Base-by-base conservation (phyloP, 257 asterid species). In the Gynochthodes officinalis region DNA sequence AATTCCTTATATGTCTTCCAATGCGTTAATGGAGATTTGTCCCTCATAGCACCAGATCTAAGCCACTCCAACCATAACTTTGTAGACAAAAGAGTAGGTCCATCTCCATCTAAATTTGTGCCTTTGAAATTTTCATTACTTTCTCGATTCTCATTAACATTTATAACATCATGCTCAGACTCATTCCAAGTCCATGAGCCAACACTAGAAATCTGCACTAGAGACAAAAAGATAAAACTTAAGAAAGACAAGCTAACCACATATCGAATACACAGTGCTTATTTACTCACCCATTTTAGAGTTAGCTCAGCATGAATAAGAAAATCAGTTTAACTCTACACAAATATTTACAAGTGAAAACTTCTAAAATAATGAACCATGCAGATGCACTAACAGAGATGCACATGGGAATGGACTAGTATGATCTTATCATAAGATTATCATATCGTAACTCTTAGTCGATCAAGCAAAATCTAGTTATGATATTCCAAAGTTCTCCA, bases 171-270 rank as follows among this genome's bases (percentile, higher is more conserved):
- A 74, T 76, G 60, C 67, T 75, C 77, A 69, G 85, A 72, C 70
- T 81, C 91, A 77, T 86, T 85, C 62, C 86, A 88, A 7, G 89
- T 82, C 97, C 96, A 91, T 87, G 89, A 78, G 68, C 94, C 96
- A 64, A 89, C 88, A 75, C 96, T 87, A 40, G 96, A 87, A 44
- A 94, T 88, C 98, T 94, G 95, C 84, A 86, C 33, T 64, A 78
- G 72, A 74, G 57, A 74, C 64, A 65, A 39, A 70, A 54, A 49
- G 19, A 50, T 55, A 65, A 62, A 16, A 15, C 48, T 61, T 50
- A 27, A 67, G 49, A 57, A 54, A 57, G 52, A 64, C 28, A 54
- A 50, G 42, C 59, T 65, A 64, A 64, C 54, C 71, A 54, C 58
- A 73, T 44, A 67, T 28, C 55, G 27, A 50, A 79, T 37, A 58